Base-by-base conservation (phyloP, 495 filamentous ascomycete genomes). In the Annulohypoxylon maeteangense region DNA sequence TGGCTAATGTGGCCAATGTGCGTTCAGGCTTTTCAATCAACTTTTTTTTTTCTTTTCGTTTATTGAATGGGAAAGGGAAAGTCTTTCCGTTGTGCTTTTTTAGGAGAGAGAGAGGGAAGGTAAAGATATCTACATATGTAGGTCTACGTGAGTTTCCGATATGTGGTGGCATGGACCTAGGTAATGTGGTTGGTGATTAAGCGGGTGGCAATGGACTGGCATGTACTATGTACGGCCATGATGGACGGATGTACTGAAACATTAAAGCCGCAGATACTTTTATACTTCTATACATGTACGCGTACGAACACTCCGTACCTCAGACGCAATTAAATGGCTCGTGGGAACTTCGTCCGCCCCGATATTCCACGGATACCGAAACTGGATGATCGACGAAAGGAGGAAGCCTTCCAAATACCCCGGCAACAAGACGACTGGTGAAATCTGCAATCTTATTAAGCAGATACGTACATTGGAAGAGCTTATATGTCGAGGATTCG, bases 231-330 rank as follows among this genome's bases (percentile, higher is more conserved):
- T 14, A 40, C n/a, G 36, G 36, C 12, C 36, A 40, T 40, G 4
- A 40, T 25, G 45, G 22, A 29, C 23, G 23, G 29, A 54, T 54
- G 50, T 54, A 11, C 29, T 54, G 50, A 54, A 54, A 54, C 50
- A 54, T 54, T 54, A 54, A 54, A 54, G 27, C 50, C 50, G 50
- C 50, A 54, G 50, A 54, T 54, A 54, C 29, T 3, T 54, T 10
- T 22, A 25, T 50, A 40, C 11, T 5, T 36, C 12, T 32, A 32
- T 54, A 34, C 50, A 34, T 29, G 25, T 34, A 54, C 29, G 50
- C 14, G 27, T 27, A 51, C 4, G 27, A 34, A 54, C n/a, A n/a
- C n/a, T 44, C 40, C 40, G 50, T 32, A 54, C 25, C 50, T 34
- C 20, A 10, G 14, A 18, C n/a, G 29, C 27, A 34, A 32, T 31